Evolutionary conservation across 768 basidiomycete genomes (phyloP).

Genomic region (Mycena rosella): DNA sequence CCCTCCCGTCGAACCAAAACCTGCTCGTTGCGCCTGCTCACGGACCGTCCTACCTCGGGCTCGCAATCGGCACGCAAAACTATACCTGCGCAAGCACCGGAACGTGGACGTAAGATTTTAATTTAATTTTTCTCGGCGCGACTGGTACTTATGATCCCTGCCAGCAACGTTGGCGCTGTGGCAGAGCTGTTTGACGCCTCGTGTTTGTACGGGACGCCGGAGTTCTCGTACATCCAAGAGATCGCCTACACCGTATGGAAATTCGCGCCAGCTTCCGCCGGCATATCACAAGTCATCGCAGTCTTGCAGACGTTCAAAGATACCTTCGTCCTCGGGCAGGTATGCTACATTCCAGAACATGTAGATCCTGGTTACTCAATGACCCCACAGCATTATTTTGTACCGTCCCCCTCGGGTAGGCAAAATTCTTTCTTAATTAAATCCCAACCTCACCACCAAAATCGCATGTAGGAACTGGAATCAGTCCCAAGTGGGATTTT

Average conservation of each 20-base stretch:
- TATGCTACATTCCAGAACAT: no score
- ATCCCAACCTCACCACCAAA: background rate
- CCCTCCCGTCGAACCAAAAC: slow-evolving; percentile 43
- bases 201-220: slow-evolving; percentile 55
- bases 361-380: no score
- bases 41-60: slow-evolving; percentile 54
- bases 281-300: slow-evolving; percentile 3
- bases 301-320: slow-evolving; percentile 11
- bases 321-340: slow-evolving; percentile 29
- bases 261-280: slow-evolving; percentile 30
- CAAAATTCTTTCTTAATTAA: background rate
- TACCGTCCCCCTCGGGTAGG: slow-evolving; percentile 37
- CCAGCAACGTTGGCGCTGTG: slow-evolving; percentile 62
- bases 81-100: slow-evolving; percentile 63
- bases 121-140: background rate
- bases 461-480: no score
- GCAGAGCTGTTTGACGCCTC: slow-evolving; percentile 69
- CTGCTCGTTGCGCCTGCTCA: slow-evolving; percentile 51
- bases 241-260: slow-evolving; percentile 44
- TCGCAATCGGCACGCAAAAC: slow-evolving; percentile 68
- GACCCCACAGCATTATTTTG: slow-evolving; percentile 72
- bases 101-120: slow-evolving; percentile 55
- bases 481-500: no score
- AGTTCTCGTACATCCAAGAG: slow-evolving; percentile 48
- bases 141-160: background rate